Base-by-base conservation (phyloP, 768 basidiomycete genomes). In the Tulasnella sp. region DNA sequence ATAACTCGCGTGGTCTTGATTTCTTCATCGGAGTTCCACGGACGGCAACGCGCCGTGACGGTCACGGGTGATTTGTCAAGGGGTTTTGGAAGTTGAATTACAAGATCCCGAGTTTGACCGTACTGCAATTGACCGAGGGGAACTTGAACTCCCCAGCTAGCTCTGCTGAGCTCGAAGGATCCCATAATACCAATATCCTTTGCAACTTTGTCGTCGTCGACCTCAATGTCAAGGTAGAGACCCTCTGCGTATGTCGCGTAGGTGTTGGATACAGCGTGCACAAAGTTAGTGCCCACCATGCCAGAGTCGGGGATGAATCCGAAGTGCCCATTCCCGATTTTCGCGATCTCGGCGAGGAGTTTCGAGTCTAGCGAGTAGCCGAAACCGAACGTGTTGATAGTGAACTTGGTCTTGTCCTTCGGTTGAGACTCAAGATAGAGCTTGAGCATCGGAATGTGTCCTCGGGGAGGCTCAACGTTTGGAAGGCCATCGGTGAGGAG, bases 321-420 rank as follows among this genome's bases (percentile, higher is more conserved):
- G 34, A 41, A 75, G 36, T 35, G 26, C n/a, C 73, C 73, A 32
- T 47, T 44, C 2, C 75, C 75, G 8, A 74, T 40, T 17, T 52
- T 65, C 3, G 75, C 71, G 26, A 75, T 62, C 4, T 74, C 35
- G 37, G 34, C 26, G 36, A 75, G 75, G 7, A 75, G 70, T 47
- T 71, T 62, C 1, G 75, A 75, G 71, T 75, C 70, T 17, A 75
- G 73, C 5, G 47, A 26, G 44, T 75, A 75, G 22, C 75, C 75
- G 39, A 75, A 75, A n/a, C 75, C 75, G 22, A 75, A 75, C 29
- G 73, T 75, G 65, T 72, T 74, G 59, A 75, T 74, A 40, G 59
- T 72, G 37, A 75, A 67, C 26, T 26, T 66, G 26, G 68, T 52
- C n/a, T 36, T 40, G 41, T 69, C 70, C 4, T 35, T 52, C 14